phyloP scores from a whole-genome alignment of 495 filamentous ascomycete genomes.

The Neurospora sp. region DNA sequence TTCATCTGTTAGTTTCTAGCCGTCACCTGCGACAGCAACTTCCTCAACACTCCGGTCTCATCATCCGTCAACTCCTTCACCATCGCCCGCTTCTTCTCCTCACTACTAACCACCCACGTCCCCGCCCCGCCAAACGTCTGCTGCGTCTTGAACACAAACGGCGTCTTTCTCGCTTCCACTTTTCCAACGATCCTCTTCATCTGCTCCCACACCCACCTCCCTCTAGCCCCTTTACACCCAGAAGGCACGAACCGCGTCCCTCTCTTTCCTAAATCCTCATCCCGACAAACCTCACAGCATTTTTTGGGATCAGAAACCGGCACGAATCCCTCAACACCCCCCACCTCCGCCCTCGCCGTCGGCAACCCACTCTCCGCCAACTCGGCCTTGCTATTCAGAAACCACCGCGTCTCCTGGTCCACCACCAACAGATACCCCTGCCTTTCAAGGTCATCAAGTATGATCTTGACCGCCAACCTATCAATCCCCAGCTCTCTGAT shows the following conservation, averaged over 20 bases:
- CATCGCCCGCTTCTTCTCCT: constrained; percentile 13
- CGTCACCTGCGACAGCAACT: constrained; percentile 18
- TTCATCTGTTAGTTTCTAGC: constrained; percentile 15
- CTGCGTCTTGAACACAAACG: constrained; percentile 28
- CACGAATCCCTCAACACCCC: too few relatives aligned
- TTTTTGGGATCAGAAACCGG: too few relatives aligned
- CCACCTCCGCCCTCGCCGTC: constrained; percentile 8
- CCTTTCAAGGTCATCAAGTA: constrained; percentile 14
- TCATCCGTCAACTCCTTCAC: constrained; percentile 8
- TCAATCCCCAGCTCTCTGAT: constrained; percentile 15
- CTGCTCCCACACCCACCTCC: constrained; percentile 16
- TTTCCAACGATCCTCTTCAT: constrained; percentile 7
- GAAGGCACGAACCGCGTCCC: constrained; percentile 8
- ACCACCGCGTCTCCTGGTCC: constrained; percentile 19
- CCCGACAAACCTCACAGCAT: constrained; percentile 10
- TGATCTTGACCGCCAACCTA: constrained; percentile 17
- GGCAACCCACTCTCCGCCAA: constrained; percentile 16
- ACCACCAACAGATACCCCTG: constrained; percentile 9
- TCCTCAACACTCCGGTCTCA: constrained; percentile 11
- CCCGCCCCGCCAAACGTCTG: constrained; percentile 28
- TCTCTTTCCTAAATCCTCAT: not conserved
- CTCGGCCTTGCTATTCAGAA: constrained; percentile 21
- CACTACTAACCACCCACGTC: constrained; percentile 17
- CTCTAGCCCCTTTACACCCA: constrained; percentile 11
- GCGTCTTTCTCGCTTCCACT: constrained; percentile 8